These are phyloP conservation scores for Quillaja saponaria DNA, from an alignment of 306 rosid species.

Conservation along the genomic window DNA sequence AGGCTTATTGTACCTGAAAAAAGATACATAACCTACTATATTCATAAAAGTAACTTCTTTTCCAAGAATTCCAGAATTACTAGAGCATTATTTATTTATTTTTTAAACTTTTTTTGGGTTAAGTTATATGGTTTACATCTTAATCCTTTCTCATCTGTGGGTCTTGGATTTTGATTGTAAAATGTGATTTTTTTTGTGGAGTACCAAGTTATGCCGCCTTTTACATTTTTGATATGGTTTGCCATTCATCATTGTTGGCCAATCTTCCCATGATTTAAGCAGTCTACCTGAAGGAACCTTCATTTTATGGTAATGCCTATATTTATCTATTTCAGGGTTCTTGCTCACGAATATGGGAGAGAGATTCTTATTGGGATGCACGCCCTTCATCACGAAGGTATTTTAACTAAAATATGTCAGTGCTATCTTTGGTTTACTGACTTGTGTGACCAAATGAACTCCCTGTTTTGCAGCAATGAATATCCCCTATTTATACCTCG, in stretches of 20 bases:
- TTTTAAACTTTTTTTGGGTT: not conserved
- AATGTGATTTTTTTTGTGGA: constrained; percentile 7
- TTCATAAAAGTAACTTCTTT: constrained; percentile 11
- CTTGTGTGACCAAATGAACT: constrained; percentile 34
- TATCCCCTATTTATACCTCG: constrained; percentile 96
- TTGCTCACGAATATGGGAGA: constrained; percentile 96
- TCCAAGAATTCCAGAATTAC: constrained; percentile 2
- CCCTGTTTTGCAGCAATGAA: constrained; percentile 68
- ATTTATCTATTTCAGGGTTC: constrained; percentile 65
- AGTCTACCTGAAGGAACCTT: constrained; percentile 1
- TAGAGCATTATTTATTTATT: not conserved
- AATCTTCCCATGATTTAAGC: constrained; percentile 8
- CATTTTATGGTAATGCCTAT: constrained; percentile 3
- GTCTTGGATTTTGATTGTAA: constrained; percentile 3
- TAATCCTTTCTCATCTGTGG: not conserved
- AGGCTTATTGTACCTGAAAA: not conserved
- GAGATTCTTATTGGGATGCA: constrained; percentile 88
- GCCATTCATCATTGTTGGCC: not conserved
- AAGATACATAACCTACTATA: not conserved
- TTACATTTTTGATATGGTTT: not conserved
- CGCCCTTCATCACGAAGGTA: constrained; percentile 88
- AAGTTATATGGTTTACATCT: constrained; percentile 2
- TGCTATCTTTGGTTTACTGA: constrained; percentile 17
- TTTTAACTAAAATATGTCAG: constrained; percentile 24
- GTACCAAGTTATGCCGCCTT: not conserved